phyloP scores from a whole-genome alignment of 2,329 filamentous ascomycete genomes.

The Nigrograna mackinnonii region DNA sequence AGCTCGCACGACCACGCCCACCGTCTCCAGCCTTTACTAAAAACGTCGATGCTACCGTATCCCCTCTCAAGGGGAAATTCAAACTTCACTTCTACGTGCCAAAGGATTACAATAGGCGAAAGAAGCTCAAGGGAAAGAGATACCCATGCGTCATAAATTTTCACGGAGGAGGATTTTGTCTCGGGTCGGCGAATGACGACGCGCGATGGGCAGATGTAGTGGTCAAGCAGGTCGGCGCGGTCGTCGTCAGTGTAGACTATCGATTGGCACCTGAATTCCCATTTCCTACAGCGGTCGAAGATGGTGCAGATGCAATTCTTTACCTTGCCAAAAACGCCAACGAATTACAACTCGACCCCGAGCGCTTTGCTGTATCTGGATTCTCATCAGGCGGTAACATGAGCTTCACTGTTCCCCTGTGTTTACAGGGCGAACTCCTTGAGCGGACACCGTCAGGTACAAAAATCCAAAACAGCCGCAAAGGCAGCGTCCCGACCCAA shows the following conservation, averaged over 20 bases:
- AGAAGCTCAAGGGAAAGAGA: constrained; percentile 44
- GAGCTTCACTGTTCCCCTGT: constrained; percentile 63
- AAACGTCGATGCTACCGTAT: constrained; percentile 56
- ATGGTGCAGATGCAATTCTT: constrained; percentile 64
- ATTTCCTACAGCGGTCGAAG: constrained; percentile 66
- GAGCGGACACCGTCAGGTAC: constrained; percentile 31
- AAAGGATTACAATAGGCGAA: constrained; percentile 49
- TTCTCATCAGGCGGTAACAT: constrained; percentile 69
- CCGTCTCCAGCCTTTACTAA: constrained; percentile 63
- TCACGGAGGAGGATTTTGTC: constrained; percentile 66
- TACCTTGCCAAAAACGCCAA: constrained; percentile 60
- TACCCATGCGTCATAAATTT: constrained; percentile 66
- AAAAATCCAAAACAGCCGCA: constrained; percentile 30
- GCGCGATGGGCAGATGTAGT: constrained; percentile 62
- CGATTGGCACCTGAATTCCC: constrained; percentile 64
- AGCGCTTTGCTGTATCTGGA: constrained; percentile 61
- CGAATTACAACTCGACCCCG: constrained; percentile 60
- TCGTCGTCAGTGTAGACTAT: constrained; percentile 65
- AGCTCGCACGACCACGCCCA: constrained; percentile 62
- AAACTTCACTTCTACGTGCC: constrained; percentile 66
- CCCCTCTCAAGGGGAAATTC: constrained; percentile 50
- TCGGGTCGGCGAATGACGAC: constrained; percentile 64
- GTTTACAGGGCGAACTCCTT: constrained; percentile 54
- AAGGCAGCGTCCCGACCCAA: constrained; percentile 24
- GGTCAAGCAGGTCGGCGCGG: constrained; percentile 58